A percentile compares a stretch with the other conserved stretches of the same genome.
These are phyloP conservation scores for Stenogyne calaminthoides DNA, from an alignment of 305 asterid genomes.

Conservation along the genomic window DNA sequence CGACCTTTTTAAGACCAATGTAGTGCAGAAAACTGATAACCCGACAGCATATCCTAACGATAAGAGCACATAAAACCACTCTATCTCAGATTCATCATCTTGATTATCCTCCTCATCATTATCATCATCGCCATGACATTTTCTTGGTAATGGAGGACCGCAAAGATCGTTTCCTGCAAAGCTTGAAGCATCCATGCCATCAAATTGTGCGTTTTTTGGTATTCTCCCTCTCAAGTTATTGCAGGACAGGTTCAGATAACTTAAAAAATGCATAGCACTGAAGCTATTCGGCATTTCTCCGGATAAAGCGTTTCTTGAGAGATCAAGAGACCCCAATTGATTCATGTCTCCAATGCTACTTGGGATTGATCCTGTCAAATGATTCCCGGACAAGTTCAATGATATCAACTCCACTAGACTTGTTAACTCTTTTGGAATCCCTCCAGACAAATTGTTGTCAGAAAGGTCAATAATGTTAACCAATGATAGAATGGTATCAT, in stretches of 20 bases:
- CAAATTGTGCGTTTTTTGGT: constrained; percentile 12
- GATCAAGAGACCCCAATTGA: constrained; percentile 16
- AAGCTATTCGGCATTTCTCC: constrained; percentile 35
- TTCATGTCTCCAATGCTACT: constrained; percentile 35
- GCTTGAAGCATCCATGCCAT: background rate
- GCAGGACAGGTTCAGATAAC: constrained; percentile 16
- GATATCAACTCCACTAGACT: constrained; percentile 32
- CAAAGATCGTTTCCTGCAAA: constrained; percentile 28
- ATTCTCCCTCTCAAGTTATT: constrained; percentile 29
- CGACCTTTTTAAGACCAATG: background rate
- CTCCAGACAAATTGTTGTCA: constrained; percentile 32
- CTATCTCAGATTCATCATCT: background rate
- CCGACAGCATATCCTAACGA: constrained; percentile 23
- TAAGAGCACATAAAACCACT: constrained; percentile 26
- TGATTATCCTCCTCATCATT: background rate
- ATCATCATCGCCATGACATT: background rate
- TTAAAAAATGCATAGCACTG: constrained; percentile 16
- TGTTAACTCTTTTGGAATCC: constrained; percentile 37
- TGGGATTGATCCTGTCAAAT: constrained; percentile 32
- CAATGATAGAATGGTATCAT: constrained; percentile 32
- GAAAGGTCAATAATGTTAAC: constrained; percentile 38
- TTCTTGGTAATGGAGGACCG: constrained; percentile 18
- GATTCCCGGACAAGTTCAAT: constrained; percentile 32
- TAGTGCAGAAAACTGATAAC: constrained; percentile 6
- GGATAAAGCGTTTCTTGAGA: constrained; percentile 31